Conservation (phyloP, 2,329 filamentous ascomycete species). For the Didymella exigua region DNA sequence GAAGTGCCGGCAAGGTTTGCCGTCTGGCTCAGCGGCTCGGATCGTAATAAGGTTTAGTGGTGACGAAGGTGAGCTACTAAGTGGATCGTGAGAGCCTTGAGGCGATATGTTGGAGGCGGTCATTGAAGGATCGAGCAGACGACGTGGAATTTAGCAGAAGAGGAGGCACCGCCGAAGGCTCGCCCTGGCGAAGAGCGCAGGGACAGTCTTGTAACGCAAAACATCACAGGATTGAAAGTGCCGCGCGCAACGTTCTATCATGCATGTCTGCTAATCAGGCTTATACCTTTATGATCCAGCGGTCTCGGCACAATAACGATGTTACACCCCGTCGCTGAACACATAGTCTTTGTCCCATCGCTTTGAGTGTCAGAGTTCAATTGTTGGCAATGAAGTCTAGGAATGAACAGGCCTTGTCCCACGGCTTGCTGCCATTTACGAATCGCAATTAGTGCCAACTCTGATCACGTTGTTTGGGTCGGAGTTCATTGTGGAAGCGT, state of each 20-base stretch:
- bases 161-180: background rate
- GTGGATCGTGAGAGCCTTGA: background rate
- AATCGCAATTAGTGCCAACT: constrained; percentile 64
- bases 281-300: too few species aligned
- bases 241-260: background rate
- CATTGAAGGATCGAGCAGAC: background rate
- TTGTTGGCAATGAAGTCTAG: background rate
- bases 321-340: constrained; percentile 35
- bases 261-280: too few species aligned
- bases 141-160: background rate
- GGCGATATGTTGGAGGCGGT: background rate
- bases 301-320: background rate
- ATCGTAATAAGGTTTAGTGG: background rate
- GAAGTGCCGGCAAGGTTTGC: background rate
- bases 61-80: background rate
- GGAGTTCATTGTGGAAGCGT: constrained; percentile 63
- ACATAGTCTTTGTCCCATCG: constrained; percentile 43
- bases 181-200: background rate
- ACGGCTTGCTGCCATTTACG: constrained; percentile 58
- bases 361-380: constrained; percentile 18
- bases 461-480: constrained; percentile 59
- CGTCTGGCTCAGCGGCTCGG: constrained; percentile 1
- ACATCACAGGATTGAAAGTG: background rate
- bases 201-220: background rate
- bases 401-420: constrained; percentile 53